A percentile compares a stretch with the other conserved stretches of the same genome.
phyloP scores from a whole-genome alignment of 2,329 filamentous ascomycete genomes.

The Coniochaeta prunicola region DNA sequence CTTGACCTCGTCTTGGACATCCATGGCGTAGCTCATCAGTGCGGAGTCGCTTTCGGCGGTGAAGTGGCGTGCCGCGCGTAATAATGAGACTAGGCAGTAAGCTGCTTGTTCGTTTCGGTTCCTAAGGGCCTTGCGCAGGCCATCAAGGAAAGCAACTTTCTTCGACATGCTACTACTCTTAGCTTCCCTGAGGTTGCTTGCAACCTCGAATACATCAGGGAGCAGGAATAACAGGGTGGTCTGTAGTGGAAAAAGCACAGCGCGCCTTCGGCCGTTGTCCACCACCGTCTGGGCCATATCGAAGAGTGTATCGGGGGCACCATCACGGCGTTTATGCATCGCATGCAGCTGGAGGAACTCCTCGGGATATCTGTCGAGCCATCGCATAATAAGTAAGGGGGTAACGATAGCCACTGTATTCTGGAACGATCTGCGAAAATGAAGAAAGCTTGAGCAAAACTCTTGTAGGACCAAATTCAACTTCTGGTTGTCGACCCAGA shows the following conservation, averaged over 20 bases:
- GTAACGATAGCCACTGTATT: slow-evolving; percentile 54
- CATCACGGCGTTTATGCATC: slow-evolving; percentile 54
- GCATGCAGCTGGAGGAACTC: slow-evolving; percentile 60
- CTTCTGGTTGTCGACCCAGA: slow-evolving; percentile 58
- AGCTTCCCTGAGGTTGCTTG: slow-evolving; percentile 57
- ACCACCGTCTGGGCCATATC: slow-evolving; percentile 59
- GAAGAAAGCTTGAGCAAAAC: slow-evolving; percentile 58
- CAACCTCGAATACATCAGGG: slow-evolving; percentile 64
- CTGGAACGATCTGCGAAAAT: slow-evolving; percentile 57
- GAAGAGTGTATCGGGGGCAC: slow-evolving; percentile 59
- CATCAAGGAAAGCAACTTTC: slow-evolving; percentile 59
- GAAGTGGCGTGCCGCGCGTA: slow-evolving; percentile 59
- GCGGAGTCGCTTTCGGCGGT: slow-evolving; percentile 55
- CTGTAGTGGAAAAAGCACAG: slow-evolving; percentile 55
- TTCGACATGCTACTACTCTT: slow-evolving; percentile 57
- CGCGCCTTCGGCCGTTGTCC: slow-evolving; percentile 49
- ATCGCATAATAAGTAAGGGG: slow-evolving; percentile 56
- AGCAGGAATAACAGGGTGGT: slow-evolving; percentile 55
- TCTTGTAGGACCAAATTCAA: slow-evolving; percentile 57
- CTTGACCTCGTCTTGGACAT: slow-evolving; percentile 61
- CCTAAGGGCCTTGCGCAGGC: slow-evolving; percentile 52
- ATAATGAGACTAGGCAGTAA: slow-evolving; percentile 56
- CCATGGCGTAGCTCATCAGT: slow-evolving; percentile 59
- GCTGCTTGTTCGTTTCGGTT: slow-evolving; percentile 60
- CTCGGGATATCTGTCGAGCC: slow-evolving; percentile 57